A percentile compares a stretch with the other conserved stretches of the same genome.
These are phyloP conservation scores for Podila epicladia DNA, from an alignment of 192 early-diverging fungal genomes.

Conservation along the genomic window DNA sequence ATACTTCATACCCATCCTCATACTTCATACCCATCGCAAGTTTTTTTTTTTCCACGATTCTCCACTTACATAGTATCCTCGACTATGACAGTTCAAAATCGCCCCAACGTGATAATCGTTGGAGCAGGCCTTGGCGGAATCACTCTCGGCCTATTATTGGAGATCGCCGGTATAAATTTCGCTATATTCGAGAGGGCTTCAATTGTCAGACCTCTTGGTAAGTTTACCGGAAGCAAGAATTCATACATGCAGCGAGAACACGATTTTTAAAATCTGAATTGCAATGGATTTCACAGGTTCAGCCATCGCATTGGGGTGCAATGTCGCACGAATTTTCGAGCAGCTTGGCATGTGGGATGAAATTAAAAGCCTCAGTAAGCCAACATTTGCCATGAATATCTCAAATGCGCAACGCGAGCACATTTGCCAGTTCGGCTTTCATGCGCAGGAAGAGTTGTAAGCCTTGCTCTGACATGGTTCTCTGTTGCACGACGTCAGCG, in stretches of 20 bases:
- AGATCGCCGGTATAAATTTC: background rate
- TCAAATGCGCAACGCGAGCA: background rate
- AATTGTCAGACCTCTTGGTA: background rate
- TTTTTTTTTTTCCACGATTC: too few species aligned
- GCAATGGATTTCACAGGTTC: background rate
- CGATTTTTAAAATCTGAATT: too few species aligned
- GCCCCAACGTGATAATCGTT: background rate
- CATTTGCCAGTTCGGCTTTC: background rate
- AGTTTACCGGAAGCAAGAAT: background rate
- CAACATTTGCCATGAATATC: background rate
- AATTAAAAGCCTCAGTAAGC: background rate
- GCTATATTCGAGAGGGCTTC: background rate
- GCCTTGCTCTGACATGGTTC: too few species aligned
- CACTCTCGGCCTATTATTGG: background rate
- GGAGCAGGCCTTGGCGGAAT: background rate
- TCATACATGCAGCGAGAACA: background rate
- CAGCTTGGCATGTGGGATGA: background rate
- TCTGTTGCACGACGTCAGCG: too few species aligned
- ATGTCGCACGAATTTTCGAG: background rate
- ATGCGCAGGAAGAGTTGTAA: conserved; percentile 1
- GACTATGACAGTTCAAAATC: background rate
- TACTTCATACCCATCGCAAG: too few species aligned
- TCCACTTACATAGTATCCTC: too few species aligned
- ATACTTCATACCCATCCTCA: too few species aligned
- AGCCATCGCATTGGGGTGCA: conserved; percentile 2